These are phyloP conservation scores for Zea luxurians DNA, from an alignment of 176 grass and related monocot species.

Conservation along the genomic window DNA sequence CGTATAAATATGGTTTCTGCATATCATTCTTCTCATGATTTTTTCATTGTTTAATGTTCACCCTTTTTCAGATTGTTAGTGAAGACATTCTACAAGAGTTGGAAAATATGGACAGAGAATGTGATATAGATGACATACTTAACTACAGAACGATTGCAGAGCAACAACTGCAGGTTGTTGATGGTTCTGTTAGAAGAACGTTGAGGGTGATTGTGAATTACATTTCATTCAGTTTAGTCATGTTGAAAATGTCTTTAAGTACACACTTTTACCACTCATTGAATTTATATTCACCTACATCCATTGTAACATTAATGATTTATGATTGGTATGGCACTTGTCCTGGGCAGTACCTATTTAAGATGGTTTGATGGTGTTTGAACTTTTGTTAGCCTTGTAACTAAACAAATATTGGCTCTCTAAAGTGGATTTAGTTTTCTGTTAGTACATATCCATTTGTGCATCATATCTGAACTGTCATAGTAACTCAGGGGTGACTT, in stretches of 20 bases:
- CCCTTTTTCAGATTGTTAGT: slow-evolving; percentile 66
- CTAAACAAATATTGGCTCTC: neutral
- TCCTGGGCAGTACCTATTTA: neutral
- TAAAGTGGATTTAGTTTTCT: slow-evolving; percentile 11
- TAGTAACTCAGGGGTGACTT: slow-evolving; percentile 13
- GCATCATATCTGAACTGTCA: slow-evolving; percentile 3
- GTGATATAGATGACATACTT: slow-evolving; percentile 92
- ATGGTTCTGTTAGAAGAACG: slow-evolving; percentile 23
- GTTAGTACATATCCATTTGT: neutral
- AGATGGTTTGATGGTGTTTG: slow-evolving; percentile 19
- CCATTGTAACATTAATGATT: slow-evolving; percentile 2
- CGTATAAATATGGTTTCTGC: slow-evolving; percentile 6
- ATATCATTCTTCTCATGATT: slow-evolving; percentile 23
- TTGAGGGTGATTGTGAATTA: slow-evolving; percentile 21
- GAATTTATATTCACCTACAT: slow-evolving; percentile 1
- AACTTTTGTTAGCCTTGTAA: slow-evolving; percentile 6
- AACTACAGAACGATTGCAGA: slow-evolving; percentile 89
- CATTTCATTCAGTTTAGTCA: slow-evolving; percentile 18
- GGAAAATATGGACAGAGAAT: slow-evolving; percentile 88
- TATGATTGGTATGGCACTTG: slow-evolving; percentile 4
- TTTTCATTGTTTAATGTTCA: slow-evolving; percentile 31
- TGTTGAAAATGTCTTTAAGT: slow-evolving; percentile 14
- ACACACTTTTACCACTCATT: slow-evolving; percentile 20
- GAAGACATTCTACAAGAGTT: slow-evolving; percentile 79
- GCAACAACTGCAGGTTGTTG: slow-evolving; percentile 73